Evolutionary conservation across 345 rosid species (phyloP).

Genomic region (Hibiscus tridactylites): DNA sequence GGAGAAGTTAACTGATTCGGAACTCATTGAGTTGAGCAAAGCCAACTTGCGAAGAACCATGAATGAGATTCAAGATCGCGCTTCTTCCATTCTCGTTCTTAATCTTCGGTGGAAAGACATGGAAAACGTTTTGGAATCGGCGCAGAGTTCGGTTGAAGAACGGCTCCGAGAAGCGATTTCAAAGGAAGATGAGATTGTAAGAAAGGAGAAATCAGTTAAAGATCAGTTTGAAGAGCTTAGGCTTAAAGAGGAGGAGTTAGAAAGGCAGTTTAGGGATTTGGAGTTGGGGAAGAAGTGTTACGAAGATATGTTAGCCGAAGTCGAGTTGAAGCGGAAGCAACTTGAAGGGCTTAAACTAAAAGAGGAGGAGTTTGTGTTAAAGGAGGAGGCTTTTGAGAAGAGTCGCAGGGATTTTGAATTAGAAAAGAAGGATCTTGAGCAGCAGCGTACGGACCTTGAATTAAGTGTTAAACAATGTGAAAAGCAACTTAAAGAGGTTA

Average conservation of each 20-base stretch:
- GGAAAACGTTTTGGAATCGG: slow-evolving; percentile 26
- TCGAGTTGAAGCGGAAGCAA: no score
- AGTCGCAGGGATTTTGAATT: background rate
- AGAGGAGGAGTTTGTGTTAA: background rate
- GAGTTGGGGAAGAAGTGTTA: no score
- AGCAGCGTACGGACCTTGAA: background rate
- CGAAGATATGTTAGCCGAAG: no score
- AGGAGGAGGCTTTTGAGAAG: background rate
- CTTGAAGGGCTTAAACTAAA: no score
- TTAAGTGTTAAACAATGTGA: slow-evolving; percentile 5
- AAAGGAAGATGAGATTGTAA: slow-evolving; percentile 9
- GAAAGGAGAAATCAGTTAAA: slow-evolving; percentile 10
- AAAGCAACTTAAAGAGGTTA: background rate
- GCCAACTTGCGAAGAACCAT: slow-evolving; percentile 19
- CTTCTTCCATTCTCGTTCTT: slow-evolving; percentile 34
- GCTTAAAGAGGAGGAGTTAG: slow-evolving; percentile 19
- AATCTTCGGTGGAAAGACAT: slow-evolving; percentile 43
- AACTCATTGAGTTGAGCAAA: slow-evolving; percentile 10
- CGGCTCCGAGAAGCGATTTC: slow-evolving; percentile 22
- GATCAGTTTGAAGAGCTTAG: slow-evolving; percentile 16
- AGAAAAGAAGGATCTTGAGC: background rate
- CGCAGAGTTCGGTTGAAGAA: slow-evolving; percentile 12
- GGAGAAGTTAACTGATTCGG: background rate
- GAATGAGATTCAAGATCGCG: slow-evolving; percentile 24
- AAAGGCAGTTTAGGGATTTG: no score